A percentile compares a stretch with the other conserved stretches of the same genome.
These are phyloP conservation scores for Penicillium canariense DNA, from an alignment of 495 filamentous ascomycete species.

Conservation along the genomic window DNA sequence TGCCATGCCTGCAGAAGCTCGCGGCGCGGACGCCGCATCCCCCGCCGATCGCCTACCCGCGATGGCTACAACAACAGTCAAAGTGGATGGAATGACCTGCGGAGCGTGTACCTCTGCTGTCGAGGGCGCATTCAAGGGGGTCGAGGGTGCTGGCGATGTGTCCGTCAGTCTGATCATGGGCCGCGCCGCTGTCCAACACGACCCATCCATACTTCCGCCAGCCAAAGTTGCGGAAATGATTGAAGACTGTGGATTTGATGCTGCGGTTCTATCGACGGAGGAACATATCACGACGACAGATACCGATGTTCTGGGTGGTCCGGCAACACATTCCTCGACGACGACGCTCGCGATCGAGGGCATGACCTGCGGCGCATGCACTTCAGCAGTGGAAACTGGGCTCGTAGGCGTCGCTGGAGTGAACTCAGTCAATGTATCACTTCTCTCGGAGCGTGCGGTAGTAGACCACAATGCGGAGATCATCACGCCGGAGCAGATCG, in stretches of 20 bases:
- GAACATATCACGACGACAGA: constrained; percentile 26
- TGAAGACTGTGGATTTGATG: constrained; percentile 92
- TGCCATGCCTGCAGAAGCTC: constrained; percentile 22
- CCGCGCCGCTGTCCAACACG: constrained; percentile 85
- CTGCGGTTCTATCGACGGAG: constrained; percentile 84
- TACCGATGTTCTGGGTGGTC: constrained; percentile 21
- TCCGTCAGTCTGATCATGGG: constrained; percentile 92
- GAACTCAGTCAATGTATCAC: constrained; percentile 79
- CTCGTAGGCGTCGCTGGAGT: constrained; percentile 73
- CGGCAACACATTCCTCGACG: constrained; percentile 45
- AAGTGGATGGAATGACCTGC: constrained; percentile 92
- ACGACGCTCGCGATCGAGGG: constrained; percentile 91
- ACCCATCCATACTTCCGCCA: constrained; percentile 69
- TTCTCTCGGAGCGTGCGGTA: constrained; percentile 66
- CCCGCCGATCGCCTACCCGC: constrained; percentile 18
- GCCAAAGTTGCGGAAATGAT: constrained; percentile 79
- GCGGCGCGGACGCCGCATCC: constrained; percentile 18
- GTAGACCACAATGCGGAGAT: constrained; percentile 74
- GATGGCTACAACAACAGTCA: constrained; percentile 89
- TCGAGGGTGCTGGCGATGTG: constrained; percentile 76
- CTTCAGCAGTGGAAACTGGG: constrained; percentile 80
- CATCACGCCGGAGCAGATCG: constrained; percentile 66
- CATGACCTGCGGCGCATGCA: constrained; percentile 97
- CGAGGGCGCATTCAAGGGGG: constrained; percentile 76
- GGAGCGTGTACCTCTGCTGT: constrained; percentile 87